Evolutionary conservation across 2,329 filamentous ascomycete genomes (phyloP), one percentile per base, ranked within the genome.

Genomic region (Mollisiaceae sp.): DNA sequence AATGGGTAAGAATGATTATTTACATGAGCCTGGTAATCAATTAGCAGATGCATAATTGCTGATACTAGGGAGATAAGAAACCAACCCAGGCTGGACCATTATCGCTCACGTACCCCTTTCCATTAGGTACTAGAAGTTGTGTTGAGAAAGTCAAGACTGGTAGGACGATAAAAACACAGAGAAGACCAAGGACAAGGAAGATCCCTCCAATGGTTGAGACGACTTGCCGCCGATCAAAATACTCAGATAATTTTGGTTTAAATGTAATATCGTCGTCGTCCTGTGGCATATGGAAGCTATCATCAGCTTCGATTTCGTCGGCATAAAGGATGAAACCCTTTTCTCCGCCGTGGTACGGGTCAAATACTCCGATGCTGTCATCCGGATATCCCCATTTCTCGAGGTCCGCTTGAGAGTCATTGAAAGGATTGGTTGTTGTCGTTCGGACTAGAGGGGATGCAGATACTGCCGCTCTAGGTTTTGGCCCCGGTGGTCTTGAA

Each of bases 231-330:
- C 76, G 76, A 8, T 77, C 75, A 59, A 83, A 81, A 67, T 81
- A 81, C 24, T 85, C 82, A 58, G 74, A 78, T 65, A 78, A 74
- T 18, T 72, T 78, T 8, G 80, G 74, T 68, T 78, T 82, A 74
- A 64, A 79, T 6, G 35, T 65, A 9, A 62, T 76, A 65, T 84
- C 82, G 65, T 84, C 82, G 67, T 84, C 81, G 58, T 80, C 80
- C 56, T 77, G 76, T 11, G 84, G 83, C 77, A 83, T 82, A 65
- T 86, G 84, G 74, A 85, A 79, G 32, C 82, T 80, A 67, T 86
- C 84, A 67, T 86, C 84, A 32, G 79, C 78, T 70, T 86, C 84
- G 57, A 80, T 77, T 65, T 84, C 79, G 65, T 85, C 79, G 15
- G 77, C 75, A 67, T 83, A 82, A 22, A 85, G 70, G 4, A 82